These are phyloP conservation scores for Chaetomium cochliodes DNA, from an alignment of 495 filamentous ascomycete species.

Conservation along the genomic window DNA sequence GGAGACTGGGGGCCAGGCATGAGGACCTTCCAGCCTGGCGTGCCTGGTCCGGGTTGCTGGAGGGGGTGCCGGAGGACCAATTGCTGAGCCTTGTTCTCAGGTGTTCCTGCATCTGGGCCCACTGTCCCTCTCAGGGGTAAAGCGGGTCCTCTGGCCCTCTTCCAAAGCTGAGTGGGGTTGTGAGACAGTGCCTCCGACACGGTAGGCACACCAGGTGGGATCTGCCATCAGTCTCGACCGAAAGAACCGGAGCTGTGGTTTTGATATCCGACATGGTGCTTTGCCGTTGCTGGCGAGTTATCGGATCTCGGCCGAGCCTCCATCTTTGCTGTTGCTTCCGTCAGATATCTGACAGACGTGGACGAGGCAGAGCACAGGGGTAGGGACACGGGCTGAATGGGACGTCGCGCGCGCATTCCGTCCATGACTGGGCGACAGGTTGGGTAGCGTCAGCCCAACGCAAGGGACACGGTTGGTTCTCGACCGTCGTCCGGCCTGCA, in stretches of 20 bases:
- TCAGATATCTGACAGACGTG: too few species aligned
- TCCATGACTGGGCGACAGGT: background rate
- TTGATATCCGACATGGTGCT: background rate
- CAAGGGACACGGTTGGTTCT: background rate
- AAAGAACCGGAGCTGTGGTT: constrained; percentile 5
- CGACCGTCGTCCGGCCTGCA: background rate
- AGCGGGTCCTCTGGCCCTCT: constrained; percentile 16
- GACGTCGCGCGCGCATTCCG: background rate
- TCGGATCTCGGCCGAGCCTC: too few species aligned
- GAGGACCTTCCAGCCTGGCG: too few species aligned
- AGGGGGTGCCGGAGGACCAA: constrained; percentile 12
- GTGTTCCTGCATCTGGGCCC: constrained; percentile 20
- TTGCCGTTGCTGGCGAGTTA: too few species aligned
- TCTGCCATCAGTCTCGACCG: constrained; percentile 1
- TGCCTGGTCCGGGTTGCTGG: constrained; percentile 6
- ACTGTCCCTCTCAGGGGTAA: constrained; percentile 22
- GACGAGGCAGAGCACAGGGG: background rate
- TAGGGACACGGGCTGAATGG: background rate
- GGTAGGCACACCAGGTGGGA: constrained; percentile 1
- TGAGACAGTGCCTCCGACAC: constrained; percentile 17
- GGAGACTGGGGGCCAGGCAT: constrained; percentile 6
- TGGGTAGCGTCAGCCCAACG: background rate
- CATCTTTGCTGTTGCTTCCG: too few species aligned
- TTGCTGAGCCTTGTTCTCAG: background rate
- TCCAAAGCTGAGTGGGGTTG: background rate